Evolutionary conservation across 2,329 filamentous ascomycete genomes (phyloP), one percentile per base, ranked within the genome.

Genomic region (Aspergillus cejpii): DNA sequence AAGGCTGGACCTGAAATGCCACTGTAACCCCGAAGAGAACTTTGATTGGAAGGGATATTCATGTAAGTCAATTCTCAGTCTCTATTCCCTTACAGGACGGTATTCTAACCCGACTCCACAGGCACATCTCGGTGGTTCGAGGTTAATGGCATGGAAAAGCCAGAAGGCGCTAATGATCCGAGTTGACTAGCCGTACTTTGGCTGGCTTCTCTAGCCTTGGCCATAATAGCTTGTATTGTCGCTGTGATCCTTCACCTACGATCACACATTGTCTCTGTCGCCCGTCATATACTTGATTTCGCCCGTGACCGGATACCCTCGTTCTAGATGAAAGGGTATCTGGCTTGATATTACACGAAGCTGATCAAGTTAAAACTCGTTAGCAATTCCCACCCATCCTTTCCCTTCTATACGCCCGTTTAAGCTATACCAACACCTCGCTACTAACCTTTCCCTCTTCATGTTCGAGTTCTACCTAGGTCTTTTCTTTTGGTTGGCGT

Each of bases 21-120:
- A 90, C 69, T 98, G 92, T 73, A 89, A 98, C 63, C 91, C 92
- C 6, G 83, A 84, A 61, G 87, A 97, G 48, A 98, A 98, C 74
- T 98, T 98, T 75, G 92, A 98, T 71, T 98, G 94, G 94, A 96
- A 95, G 70, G 86, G 87, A 41, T 97, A 96, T 67, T 95, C 88
- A 66, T 97, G 90, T 94, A 80, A 75, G 87, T 74, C 49, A 17
- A 15, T 14, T 15, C 6, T 3, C 29, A 10, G 3, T 20, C 24
- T 20, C 31, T 4, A 27, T 19, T 15, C 12, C 8, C 20, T 43
- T 1, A n/a, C 20, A 14, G 21, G 15, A 37, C 17, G 8, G n/a
- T 19, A 28, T 21, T 49, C 29, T 45, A 47, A 17, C 15, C 8
- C 8, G 17, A 17, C n/a, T 24, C 5, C 20, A 11, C 50, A 91